Evolutionary conservation across 306 rosid genomes (phyloP), one percentile per base, ranked within the genome.

Genomic region (Hippophae gyantsensis): DNA sequence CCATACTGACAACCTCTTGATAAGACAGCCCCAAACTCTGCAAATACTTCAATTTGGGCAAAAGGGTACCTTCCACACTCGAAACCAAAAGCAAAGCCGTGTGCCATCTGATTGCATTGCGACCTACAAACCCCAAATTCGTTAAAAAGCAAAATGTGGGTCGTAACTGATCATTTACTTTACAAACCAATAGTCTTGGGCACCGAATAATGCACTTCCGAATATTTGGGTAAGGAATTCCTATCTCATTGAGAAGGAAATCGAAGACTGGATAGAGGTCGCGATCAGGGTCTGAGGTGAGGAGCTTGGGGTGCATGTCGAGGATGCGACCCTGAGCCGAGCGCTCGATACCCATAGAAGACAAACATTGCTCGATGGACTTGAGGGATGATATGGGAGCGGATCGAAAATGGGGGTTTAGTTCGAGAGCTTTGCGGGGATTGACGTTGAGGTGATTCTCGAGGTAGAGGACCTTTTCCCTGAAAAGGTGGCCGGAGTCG

Each of bases 241-340:
- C 8, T 6, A 76, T 96, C 50, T 90, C 87, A 11, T 82, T 76
- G 60, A 84, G 74, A 42, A 90, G 87, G 69, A 84, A 90, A 57
- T 87, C 97, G 57, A 90, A 72, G 42, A 90, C n/a, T 1, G 95
- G 94, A 66, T 90, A 90, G 65, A 87, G 76, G 8, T 79, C 79
- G 23, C 6, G 6, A 56, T 84, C 26, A 0, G 90, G 97, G 56
- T 87, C 89, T 43, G 76, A 65, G 41, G 94, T 87, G 65, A 90
- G 95, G 26, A 90, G 83, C 49, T 65, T 64, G 0, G 94, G 95
- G 64, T 65, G 52, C 90, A 90, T 82, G 72, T 90, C 94, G 62
- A 90, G 95, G 71, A 90, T 78, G 10, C 94, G 83, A 23, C 89
- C 86, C 54, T 79, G 42, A 48, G 75, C 65, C 40, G 83, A 59